Conservation (phyloP, 768 basidiomycete species). For the Boletus sp. region DNA sequence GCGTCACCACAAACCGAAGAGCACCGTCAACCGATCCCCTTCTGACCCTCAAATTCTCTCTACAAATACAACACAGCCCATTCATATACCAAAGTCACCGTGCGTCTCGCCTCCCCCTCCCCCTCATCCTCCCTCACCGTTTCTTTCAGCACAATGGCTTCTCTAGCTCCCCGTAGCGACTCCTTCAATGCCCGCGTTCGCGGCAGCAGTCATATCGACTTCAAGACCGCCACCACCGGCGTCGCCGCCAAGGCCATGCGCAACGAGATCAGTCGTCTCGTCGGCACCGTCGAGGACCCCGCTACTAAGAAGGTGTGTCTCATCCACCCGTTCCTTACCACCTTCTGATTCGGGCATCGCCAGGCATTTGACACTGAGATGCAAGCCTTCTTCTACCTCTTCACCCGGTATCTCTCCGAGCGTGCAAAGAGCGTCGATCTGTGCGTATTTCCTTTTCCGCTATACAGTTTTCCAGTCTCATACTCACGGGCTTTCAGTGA, state of each 20-base stretch:
- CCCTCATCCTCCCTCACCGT: slow-evolving; percentile 13
- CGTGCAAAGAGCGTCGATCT: slow-evolving; percentile 64
- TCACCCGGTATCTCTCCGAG: slow-evolving; percentile 75
- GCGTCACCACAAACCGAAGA: slow-evolving; percentile 61
- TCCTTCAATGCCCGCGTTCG: slow-evolving; percentile 70
- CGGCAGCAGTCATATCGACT: slow-evolving; percentile 83
- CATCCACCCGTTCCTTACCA: background rate
- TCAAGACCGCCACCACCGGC: slow-evolving; percentile 96
- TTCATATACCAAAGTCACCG: slow-evolving; percentile 51
- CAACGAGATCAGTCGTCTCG: slow-evolving; percentile 95
- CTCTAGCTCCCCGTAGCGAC: slow-evolving; percentile 57
- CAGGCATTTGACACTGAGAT: slow-evolving; percentile 79
- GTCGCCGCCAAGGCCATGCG: slow-evolving; percentile 95
- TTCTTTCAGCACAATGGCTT: slow-evolving; percentile 48
- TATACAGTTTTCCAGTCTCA: background rate
- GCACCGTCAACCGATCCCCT: slow-evolving; percentile 41
- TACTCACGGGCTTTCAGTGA: slow-evolving; percentile 22
- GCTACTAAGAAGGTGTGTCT: slow-evolving; percentile 71
- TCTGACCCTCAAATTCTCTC: slow-evolving; percentile 57
- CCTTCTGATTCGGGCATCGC: slow-evolving; percentile 19
- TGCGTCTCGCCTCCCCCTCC: slow-evolving; percentile 14
- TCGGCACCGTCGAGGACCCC: slow-evolving; percentile 77
- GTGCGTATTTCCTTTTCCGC: slow-evolving; percentile 42
- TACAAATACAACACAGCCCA: slow-evolving; percentile 58
- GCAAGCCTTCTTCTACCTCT: slow-evolving; percentile 80